phyloP scores from a whole-genome alignment of 2,329 filamentous ascomycete species.

The Colletotrichum lentis region DNA sequence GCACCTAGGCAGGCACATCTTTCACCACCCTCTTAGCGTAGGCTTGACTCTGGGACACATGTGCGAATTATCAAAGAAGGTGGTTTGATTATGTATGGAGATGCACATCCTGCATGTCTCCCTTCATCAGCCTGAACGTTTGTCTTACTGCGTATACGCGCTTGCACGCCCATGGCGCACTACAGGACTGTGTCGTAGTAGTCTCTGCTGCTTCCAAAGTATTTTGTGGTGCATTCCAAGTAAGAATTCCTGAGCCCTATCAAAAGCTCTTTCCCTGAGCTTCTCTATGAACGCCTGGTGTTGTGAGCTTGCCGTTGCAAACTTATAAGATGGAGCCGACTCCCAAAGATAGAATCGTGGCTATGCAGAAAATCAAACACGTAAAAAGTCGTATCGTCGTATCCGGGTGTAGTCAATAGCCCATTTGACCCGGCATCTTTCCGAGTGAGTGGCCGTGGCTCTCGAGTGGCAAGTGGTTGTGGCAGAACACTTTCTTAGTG shows the following conservation, averaged over 20 bases:
- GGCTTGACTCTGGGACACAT: neutral
- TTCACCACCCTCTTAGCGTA: neutral
- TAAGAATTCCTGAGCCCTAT: neutral
- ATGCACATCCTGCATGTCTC: slow-evolving; percentile 6
- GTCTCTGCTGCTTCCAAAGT: slow-evolving; percentile 1
- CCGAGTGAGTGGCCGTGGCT: slow-evolving; percentile 59
- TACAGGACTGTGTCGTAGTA: neutral
- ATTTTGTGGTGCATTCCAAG: slow-evolving; percentile 15
- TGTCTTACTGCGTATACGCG: neutral
- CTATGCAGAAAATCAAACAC: slow-evolving; percentile 34
- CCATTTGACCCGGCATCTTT: slow-evolving; percentile 64
- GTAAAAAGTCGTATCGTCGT: slow-evolving; percentile 33
- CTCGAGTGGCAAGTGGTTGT: slow-evolving; percentile 64
- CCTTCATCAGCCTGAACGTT: neutral
- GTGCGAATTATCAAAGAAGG: slow-evolving; percentile 10
- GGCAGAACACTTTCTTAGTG: slow-evolving; percentile 64
- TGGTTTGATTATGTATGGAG: slow-evolving; percentile 27
- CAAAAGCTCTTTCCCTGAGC: slow-evolving; percentile 3
- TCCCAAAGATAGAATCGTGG: slow-evolving; percentile 23
- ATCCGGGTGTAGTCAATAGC: slow-evolving; percentile 52
- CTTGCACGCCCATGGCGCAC: neutral
- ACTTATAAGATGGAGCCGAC: slow-evolving; percentile 18
- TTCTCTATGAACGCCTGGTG: slow-evolving; percentile 27
- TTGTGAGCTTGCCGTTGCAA: neutral
- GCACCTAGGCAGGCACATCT: neutral